Evolutionary conservation across 306 rosid genomes (phyloP).

Genomic region (Benincasa hispida): DNA sequence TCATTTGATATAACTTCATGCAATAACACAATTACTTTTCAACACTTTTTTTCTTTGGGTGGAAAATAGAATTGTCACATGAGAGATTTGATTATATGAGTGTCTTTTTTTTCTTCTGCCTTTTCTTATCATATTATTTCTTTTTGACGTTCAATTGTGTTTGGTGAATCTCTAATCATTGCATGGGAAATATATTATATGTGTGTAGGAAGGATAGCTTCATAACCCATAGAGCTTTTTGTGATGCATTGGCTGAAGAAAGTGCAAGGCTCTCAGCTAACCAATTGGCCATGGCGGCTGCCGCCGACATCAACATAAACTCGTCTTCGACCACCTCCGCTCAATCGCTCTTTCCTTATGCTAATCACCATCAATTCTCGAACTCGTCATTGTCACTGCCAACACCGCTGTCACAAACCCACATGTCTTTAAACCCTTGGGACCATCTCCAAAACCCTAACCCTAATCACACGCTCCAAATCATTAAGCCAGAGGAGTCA

Average conservation of each 20-base stretch:
- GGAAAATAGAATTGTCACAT: background rate
- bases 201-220: constrained; percentile 80
- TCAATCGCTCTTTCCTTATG: constrained; percentile 50
- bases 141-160: background rate
- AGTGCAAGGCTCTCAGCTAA: constrained; percentile 60
- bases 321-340: background rate
- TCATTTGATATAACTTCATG: background rate
- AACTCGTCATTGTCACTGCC: background rate
- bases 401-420: constrained; percentile 13
- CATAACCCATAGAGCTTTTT: constrained; percentile 91
- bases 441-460: constrained; percentile 61
- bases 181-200: background rate
- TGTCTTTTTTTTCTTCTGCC: background rate
- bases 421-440: constrained; percentile 30
- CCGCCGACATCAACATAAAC: constrained; percentile 9
- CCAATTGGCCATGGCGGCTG: constrained; percentile 16
- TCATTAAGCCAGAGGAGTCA: constrained; percentile 41
- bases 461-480: constrained; percentile 30
- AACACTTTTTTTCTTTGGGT: background rate
- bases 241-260: constrained; percentile 94
- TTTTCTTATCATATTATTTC: background rate
- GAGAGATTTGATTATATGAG: background rate
- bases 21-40: background rate
- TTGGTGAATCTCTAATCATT: constrained; percentile 2
- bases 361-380: constrained; percentile 12